A percentile compares a stretch with the other conserved stretches of the same genome.
These are phyloP conservation scores for Monosporozyma yasuniensis DNA, from an alignment of 805 yeast genomes.

Conservation along the genomic window DNA sequence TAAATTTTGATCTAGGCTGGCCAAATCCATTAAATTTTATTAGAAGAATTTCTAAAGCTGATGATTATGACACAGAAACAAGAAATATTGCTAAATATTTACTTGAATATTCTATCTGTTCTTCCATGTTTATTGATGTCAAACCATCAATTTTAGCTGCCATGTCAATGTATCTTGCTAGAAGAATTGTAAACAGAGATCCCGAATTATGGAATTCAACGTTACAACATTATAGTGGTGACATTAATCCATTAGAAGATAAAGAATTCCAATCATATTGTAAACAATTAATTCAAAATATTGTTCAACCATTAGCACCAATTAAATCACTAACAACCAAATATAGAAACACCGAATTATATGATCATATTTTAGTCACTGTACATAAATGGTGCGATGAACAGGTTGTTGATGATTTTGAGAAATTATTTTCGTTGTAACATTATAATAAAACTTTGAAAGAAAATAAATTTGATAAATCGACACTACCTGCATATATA, in stretches of 20 bases:
- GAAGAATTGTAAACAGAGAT: slow-evolving; percentile 41
- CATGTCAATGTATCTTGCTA: slow-evolving; percentile 75
- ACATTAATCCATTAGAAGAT: slow-evolving; percentile 18
- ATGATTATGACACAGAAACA: slow-evolving; percentile 74
- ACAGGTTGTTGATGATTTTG: slow-evolving; percentile 5
- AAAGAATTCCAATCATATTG: slow-evolving; percentile 17
- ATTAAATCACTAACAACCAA: slow-evolving; percentile 21
- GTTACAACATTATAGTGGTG: slow-evolving; percentile 22
- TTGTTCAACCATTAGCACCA: slow-evolving; percentile 23
- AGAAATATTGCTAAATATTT: slow-evolving; percentile 81
- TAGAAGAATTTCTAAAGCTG: slow-evolving; percentile 83
- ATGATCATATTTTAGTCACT: slow-evolving; percentile 10
- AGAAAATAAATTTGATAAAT: neutral
- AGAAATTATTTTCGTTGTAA: slow-evolving; percentile 5
- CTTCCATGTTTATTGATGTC: slow-evolving; percentile 61
- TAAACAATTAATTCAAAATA: slow-evolving; percentile 20
- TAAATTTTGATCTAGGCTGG: slow-evolving; percentile 67
- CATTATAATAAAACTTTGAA: neutral
- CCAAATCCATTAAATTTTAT: slow-evolving; percentile 88
- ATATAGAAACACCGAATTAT: slow-evolving; percentile 14
- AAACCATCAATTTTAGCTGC: slow-evolving; percentile 80
- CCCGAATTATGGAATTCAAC: slow-evolving; percentile 18
- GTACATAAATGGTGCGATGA: slow-evolving; percentile 6
- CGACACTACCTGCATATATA: neutral
- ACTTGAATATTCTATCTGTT: slow-evolving; percentile 68